Percentiles rank a stretch among this genome's conserved stretches.
Conservation (phyloP, 768 basidiomycete species). For the Macrolepiota dolichaula region DNA sequence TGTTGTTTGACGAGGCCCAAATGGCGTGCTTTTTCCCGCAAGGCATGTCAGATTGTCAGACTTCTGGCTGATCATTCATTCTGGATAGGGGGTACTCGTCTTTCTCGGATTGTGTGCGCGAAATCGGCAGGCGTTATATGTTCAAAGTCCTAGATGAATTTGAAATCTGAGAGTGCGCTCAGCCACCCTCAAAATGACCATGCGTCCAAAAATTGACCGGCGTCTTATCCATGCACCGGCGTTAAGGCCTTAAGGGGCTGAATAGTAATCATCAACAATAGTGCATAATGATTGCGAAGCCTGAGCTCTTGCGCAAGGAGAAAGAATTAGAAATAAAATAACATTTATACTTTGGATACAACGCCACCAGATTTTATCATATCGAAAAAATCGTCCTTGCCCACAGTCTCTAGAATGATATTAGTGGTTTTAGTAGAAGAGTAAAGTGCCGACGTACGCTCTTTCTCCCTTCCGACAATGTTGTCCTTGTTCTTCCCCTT, state of each 20-base stretch:
- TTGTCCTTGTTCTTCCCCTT: constrained; percentile 56
- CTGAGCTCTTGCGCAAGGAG: not conserved
- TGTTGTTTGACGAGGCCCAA: not conserved
- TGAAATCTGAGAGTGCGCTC: no score
- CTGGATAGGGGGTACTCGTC: not conserved
- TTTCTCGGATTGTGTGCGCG: not conserved
- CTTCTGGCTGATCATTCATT: not conserved
- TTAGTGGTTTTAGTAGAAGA: not conserved
- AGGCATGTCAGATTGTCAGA: not conserved
- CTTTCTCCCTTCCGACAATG: constrained; percentile 51
- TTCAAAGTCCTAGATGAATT: no score
- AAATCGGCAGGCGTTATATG: not conserved
- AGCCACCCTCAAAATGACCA: no score
- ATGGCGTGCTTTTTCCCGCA: constrained; percentile 23
- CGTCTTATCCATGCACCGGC: no score
- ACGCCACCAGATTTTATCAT: constrained; percentile 80
- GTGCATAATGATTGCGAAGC: not conserved
- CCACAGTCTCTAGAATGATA: constrained; percentile 44
- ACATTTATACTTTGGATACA: constrained; percentile 60
- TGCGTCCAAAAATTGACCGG: no score
- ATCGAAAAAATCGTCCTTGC: constrained; percentile 75
- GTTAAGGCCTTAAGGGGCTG: no score
- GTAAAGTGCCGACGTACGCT: constrained; percentile 35
- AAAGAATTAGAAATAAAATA: constrained; percentile 12
- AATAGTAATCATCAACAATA: not conserved